Evolutionary conservation across 2,329 filamentous ascomycete genomes (phyloP).

Genomic region (Fusarium pseudoanthophilum): DNA sequence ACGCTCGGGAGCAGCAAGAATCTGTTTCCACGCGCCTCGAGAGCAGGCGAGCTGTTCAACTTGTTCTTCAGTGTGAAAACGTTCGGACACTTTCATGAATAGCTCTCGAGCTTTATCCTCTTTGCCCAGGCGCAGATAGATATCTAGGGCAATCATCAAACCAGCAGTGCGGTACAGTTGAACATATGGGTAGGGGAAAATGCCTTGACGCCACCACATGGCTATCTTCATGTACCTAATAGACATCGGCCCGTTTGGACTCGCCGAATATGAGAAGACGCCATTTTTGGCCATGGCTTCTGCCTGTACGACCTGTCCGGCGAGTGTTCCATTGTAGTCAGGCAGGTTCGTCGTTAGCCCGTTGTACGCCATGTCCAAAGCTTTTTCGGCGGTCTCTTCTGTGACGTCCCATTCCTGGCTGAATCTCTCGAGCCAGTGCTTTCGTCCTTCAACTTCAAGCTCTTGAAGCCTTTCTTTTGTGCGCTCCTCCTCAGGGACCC

Average conservation of each 20-base stretch:
- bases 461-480: neutral
- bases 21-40: neutral
- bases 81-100: neutral
- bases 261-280: neutral
- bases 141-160: slow-evolving; percentile 18
- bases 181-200: slow-evolving; percentile 23
- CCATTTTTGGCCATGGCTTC: slow-evolving; percentile 1
- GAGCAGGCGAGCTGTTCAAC: slow-evolving; percentile 12
- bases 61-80: neutral
- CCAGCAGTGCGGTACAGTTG: slow-evolving; percentile 28
- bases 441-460: neutral
- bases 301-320: neutral
- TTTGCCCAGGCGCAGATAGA: neutral
- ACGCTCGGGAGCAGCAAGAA: neutral
- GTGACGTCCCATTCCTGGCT: slow-evolving; percentile 5
- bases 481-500: neutral
- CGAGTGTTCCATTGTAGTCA: slow-evolving; percentile 2
- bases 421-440: slow-evolving; percentile 14
- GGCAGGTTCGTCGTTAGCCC: slow-evolving; percentile 1
- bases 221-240: slow-evolving; percentile 10
- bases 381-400: slow-evolving; percentile 11
- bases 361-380: slow-evolving; percentile 17
- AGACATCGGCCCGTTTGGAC: slow-evolving; percentile 15
- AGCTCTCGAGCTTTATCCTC: neutral
- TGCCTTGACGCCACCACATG: slow-evolving; percentile 33